Percentiles rank a stretch among this genome's conserved stretches.
These are phyloP conservation scores for Sabuloglossum arenarium DNA, from an alignment of 495 filamentous ascomycete genomes.

Conservation along the genomic window DNA sequence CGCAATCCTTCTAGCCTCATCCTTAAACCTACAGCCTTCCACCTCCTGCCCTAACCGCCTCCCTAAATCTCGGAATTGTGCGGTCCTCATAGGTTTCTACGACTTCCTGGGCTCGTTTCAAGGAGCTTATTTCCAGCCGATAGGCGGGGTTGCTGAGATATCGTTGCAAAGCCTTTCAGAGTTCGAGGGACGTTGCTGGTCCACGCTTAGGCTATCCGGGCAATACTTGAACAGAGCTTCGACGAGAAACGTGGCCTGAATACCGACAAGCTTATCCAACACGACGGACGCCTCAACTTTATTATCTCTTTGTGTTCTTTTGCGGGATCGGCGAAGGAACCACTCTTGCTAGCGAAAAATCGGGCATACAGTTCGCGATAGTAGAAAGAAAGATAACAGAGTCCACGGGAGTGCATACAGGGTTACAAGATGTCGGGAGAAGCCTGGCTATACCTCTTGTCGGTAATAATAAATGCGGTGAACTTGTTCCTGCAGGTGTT, in stretches of 20 bases:
- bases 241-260: not conserved
- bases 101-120: not conserved
- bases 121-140: not conserved
- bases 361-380: not conserved
- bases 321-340: not conserved
- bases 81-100: not conserved
- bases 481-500: constrained; percentile 99
- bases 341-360: not conserved
- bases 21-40: not conserved
- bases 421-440: constrained; percentile 74
- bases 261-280: not conserved
- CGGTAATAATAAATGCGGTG: constrained; percentile 99
- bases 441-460: constrained; percentile 96
- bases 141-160: not conserved
- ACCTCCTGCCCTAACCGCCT: not conserved
- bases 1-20: not conserved
- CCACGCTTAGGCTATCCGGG: not conserved
- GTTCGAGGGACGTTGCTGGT: too few species aligned
- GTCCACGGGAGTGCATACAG: not conserved
- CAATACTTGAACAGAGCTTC: not conserved
- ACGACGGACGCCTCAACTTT: not conserved
- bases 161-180: too few species aligned
- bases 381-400: not conserved
- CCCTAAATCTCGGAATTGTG: not conserved
- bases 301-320: not conserved